Evolutionary conservation across 1,284 basidiomycete species (phyloP), one percentile per base, ranked within the genome.

Genomic region (Ganoderma multipileum): DNA sequence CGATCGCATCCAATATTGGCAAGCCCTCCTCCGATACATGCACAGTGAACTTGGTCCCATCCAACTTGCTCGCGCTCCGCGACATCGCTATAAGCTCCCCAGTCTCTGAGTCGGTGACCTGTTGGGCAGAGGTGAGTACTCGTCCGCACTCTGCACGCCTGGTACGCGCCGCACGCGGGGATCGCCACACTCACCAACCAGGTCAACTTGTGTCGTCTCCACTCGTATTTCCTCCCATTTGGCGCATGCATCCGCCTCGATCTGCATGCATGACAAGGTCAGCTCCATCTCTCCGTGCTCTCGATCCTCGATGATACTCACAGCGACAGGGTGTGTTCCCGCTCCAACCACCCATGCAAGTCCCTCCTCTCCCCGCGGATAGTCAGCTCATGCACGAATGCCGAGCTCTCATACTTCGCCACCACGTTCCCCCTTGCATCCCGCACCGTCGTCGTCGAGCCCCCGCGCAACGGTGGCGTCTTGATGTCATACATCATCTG

Each of bases 191-290:
- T 60, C 38, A 60, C 58, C 58, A 26, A 16, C 58, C 58, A 60
- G 38, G 36, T 28, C 23, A 26, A 60, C 23, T 60, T 60, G n/a
- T 38, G 59, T 26, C 58, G 23, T 55, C 64, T 58, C 68, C 68
- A 70, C 41, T 41, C 33, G 38, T 67, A 67, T 20, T 12, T 23
- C 55, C 52, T 57, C 42, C 68, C 68, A 28, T 70, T 62, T 2
- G 65, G 65, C 12, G 65, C 68, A 28, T 42, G 20, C 36, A 70
- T 52, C 30, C 30, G 30, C 47, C 60, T 44, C 5, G 61, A 60
- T 33, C 61, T 69, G 26, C 16, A 3, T 20, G 20, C 18, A 12
- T 16, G 18, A 3, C 11, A 42, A 33, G 8, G 44, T 55, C 12
- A 52, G 61, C 26, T 26, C 47, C n/a, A 7, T 5, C 20, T 23